Conservation (phyloP, 495 filamentous ascomycete species). For the Daldinia bambusicola region DNA sequence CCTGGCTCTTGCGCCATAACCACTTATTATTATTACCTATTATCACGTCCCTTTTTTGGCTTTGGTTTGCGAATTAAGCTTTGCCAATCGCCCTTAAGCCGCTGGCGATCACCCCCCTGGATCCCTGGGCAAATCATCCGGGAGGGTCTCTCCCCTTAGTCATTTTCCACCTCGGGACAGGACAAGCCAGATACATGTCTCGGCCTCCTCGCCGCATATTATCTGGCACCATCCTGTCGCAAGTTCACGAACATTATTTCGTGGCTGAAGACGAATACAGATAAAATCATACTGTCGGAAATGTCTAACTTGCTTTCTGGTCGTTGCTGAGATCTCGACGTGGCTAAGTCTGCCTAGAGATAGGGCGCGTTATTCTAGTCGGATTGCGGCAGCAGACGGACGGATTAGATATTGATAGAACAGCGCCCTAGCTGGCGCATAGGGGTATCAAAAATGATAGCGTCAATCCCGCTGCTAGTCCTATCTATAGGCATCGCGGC, state of each 20-base stretch:
- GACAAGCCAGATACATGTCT: slow-evolving; percentile 16
- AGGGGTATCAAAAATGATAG: slow-evolving; percentile 28
- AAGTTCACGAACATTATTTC: neutral
- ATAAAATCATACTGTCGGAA: slow-evolving; percentile 7
- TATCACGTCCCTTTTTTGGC: slow-evolving; percentile 14
- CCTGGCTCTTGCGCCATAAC: slow-evolving; percentile 39
- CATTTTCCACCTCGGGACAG: slow-evolving; percentile 20
- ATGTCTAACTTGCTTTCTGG: slow-evolving; percentile 21
- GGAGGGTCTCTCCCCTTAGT: slow-evolving; percentile 22
- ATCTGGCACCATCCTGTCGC: slow-evolving; percentile 3
- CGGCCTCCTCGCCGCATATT: slow-evolving; percentile 19
- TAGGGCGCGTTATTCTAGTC: neutral
- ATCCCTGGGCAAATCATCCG: slow-evolving; percentile 30
- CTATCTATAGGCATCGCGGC: slow-evolving; percentile 22
- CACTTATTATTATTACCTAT: neutral
- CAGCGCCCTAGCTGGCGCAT: slow-evolving; percentile 5
- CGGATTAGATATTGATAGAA: neutral
- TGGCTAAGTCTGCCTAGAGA: slow-evolving; percentile 8
- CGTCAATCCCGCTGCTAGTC: slow-evolving; percentile 15
- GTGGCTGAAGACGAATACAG: neutral
- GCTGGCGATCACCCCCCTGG: slow-evolving; percentile 26
- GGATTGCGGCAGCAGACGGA: neutral
- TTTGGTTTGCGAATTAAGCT: slow-evolving; percentile 19
- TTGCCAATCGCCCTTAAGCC: slow-evolving; percentile 29
- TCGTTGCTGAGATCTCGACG: slow-evolving; percentile 26